Percentiles rank a stretch among this genome's conserved stretches.
These are phyloP conservation scores for Capsicum baccatum DNA, from an alignment of 257 asterid species.

Conservation along the genomic window DNA sequence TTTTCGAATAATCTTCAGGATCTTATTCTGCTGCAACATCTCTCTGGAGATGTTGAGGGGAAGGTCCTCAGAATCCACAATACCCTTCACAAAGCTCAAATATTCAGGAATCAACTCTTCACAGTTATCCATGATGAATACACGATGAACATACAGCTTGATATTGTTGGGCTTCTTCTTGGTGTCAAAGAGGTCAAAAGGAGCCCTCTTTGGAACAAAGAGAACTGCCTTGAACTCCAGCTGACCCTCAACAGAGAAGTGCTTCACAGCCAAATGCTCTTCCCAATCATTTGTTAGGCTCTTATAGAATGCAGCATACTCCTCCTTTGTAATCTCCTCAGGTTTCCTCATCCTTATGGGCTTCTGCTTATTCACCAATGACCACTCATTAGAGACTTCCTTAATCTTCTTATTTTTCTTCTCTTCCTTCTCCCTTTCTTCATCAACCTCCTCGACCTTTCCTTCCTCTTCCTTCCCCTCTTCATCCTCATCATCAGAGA, in stretches of 20 bases:
- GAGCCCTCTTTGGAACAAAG: constrained; percentile 68
- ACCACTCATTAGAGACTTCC: constrained; percentile 77
- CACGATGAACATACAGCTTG: constrained; percentile 68
- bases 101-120: constrained; percentile 73
- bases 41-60: constrained; percentile 77
- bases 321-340: constrained; percentile 70
- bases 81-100: constrained; percentile 64
- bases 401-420: constrained; percentile 68
- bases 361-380: constrained; percentile 69
- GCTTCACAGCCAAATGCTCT: constrained; percentile 73
- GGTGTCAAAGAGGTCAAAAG: constrained; percentile 67
- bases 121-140: constrained; percentile 71
- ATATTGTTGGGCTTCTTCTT: constrained; percentile 70
- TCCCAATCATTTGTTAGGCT: constrained; percentile 71
- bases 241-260: constrained; percentile 73
- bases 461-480: constrained; percentile 72
- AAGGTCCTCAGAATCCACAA: constrained; percentile 69
- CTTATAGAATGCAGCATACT: constrained; percentile 74
- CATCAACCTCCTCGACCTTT: constrained; percentile 65
- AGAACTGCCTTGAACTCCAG: constrained; percentile 70
- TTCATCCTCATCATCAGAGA: constrained; percentile 71
- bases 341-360: constrained; percentile 79
- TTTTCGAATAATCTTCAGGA: constrained; percentile 69
- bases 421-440: constrained; percentile 60
- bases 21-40: constrained; percentile 68